Evolutionary conservation across 2,329 filamentous ascomycete species (phyloP), one percentile per base, ranked within the genome.

Genomic region (Ophioceras dolichostomum): DNA sequence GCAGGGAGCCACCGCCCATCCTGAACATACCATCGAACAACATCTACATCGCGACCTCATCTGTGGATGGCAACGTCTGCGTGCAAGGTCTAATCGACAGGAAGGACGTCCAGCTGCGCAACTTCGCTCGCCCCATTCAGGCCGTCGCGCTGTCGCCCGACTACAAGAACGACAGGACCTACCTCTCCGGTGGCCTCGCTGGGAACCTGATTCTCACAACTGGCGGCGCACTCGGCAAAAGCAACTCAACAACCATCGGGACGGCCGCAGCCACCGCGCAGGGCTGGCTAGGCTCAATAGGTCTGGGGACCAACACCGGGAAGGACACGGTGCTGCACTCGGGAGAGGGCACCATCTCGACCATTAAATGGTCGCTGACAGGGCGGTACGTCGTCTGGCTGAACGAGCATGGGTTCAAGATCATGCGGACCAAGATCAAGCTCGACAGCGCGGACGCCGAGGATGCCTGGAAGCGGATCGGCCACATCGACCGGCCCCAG

Each of bases 351-450:
- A 76, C 78, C 2, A 91, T 98, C 44, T 89, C 77, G 54, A 83
- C 79, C 4, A 91, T 98, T 52, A 89, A 93, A 56, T 98, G 89
- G 87, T 96, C 89, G 0, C 56, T 89, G 29, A 89, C 86, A 0
- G 89, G 91, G 1, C 91, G 83, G 59, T 96, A 88, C 51, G 83
- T 95, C 1, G 84, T 79, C 0, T 98, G 91, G 91, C 71, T 94
- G 29, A 98, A 96, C 51, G 91, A 98, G 58, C 82, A 93, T 50
- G 91, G 91, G 4, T 93, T 96, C 54, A 95, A 95, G 56, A 91
- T 98, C 42, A 96, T 96, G 88, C 76, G 91, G 27, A 86, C 86
- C 4, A 85, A 91, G 53, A 54, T 93, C 16, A 76, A 88, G 47
- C 68, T 95, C 5, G 85, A 93, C 5, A 77, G 67, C 43, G 70